These are phyloP conservation scores for Elongisporangium undulatum DNA, from an alignment of 352 stramenopile genomes.

Conservation along the genomic window DNA sequence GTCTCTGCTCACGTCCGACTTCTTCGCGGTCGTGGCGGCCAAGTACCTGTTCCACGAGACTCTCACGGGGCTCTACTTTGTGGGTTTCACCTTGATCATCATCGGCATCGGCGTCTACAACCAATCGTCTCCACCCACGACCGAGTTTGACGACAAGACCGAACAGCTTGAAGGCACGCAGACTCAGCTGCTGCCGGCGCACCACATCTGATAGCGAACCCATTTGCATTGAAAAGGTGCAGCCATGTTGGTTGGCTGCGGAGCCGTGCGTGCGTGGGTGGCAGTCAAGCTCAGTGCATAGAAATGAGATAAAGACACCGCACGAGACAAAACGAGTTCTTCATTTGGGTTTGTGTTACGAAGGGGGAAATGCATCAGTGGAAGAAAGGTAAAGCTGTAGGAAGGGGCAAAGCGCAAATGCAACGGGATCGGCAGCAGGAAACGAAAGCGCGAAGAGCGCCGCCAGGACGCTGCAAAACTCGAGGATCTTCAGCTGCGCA, in stretches of 20 bases:
- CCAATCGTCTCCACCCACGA: slow-evolving; percentile 34
- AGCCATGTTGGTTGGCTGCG: neutral
- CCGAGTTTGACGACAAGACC: slow-evolving; percentile 22
- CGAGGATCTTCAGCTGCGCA: neutral
- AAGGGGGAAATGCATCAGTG: neutral
- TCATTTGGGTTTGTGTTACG: neutral
- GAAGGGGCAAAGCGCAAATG: neutral
- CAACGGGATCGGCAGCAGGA: neutral
- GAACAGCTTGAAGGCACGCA: slow-evolving; percentile 11
- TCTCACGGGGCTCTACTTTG: slow-evolving; percentile 81
- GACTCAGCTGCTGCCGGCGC: slow-evolving; percentile 6
- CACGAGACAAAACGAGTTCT: neutral
- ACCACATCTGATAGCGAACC: neutral
- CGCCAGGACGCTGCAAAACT: neutral
- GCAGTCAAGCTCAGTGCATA: neutral
- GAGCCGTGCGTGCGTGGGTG: neutral
- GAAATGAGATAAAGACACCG: neutral
- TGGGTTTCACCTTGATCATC: slow-evolving; percentile 83
- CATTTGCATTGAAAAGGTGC: neutral
- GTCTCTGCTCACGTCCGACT: slow-evolving; percentile 94
- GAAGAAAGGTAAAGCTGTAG: neutral
- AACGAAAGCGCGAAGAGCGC: neutral
- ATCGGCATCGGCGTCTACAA: slow-evolving; percentile 75
- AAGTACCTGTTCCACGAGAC: slow-evolving; percentile 86
- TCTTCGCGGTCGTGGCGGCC: slow-evolving; percentile 91